These are phyloP conservation scores for Colletotrichum ledebouriae DNA, from an alignment of 2,329 filamentous ascomycete species.

Conservation along the genomic window DNA sequence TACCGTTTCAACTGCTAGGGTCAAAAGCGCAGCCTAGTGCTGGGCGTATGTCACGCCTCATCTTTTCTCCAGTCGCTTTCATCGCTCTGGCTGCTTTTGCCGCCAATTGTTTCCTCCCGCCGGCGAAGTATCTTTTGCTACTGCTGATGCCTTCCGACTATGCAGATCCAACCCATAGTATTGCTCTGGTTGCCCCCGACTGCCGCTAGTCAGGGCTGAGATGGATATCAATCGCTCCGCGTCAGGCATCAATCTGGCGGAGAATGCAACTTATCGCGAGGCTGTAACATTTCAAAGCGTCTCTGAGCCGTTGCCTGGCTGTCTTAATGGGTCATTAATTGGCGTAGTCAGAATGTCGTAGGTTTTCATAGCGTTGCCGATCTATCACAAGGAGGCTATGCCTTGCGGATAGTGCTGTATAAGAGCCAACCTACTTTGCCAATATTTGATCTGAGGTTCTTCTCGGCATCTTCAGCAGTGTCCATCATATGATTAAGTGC, in stretches of 20 bases:
- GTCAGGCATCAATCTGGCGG: too few relatives aligned
- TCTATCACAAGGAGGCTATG: too few relatives aligned
- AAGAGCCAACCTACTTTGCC: neutral
- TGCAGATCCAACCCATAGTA: neutral
- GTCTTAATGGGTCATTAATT: too few relatives aligned
- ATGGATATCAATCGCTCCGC: neutral
- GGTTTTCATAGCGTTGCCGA: neutral
- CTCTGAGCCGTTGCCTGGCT: neutral
- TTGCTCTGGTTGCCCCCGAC: neutral
- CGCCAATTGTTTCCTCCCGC: neutral
- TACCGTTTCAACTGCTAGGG: neutral
- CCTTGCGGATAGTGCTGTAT: neutral
- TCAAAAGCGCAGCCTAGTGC: neutral
- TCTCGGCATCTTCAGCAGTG: neutral
- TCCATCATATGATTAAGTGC: neutral
- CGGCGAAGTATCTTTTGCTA: neutral
- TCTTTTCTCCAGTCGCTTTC: neutral
- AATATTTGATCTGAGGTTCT: neutral
- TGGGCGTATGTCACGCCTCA: neutral
- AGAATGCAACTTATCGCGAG: neutral
- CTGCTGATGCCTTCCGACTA: neutral
- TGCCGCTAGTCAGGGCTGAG: slow-evolving; percentile 3
- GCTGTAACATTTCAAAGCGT: neutral
- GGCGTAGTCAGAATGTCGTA: too few relatives aligned
- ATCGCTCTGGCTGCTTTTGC: too few relatives aligned